phyloP scores from a whole-genome alignment of 495 filamentous ascomycete genomes.

The Penicillium goetzii region DNA sequence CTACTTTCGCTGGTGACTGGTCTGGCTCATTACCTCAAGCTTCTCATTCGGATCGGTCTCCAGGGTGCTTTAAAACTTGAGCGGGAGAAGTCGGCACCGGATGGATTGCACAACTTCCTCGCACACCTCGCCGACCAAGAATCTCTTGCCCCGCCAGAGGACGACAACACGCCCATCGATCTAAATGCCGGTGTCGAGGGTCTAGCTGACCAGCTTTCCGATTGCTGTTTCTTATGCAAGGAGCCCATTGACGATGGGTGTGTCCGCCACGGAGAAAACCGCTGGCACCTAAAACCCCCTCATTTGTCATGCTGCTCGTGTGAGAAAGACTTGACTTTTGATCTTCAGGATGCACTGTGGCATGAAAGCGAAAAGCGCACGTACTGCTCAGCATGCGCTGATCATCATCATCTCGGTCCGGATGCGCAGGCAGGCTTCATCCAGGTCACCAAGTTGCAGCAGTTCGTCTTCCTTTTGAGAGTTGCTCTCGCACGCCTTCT shows the following conservation, averaged over 20 bases:
- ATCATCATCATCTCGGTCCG: conserved; percentile 44
- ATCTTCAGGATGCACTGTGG: conserved; percentile 67
- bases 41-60: conserved; percentile 94
- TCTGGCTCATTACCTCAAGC: conserved; percentile 96
- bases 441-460: conserved; percentile 78
- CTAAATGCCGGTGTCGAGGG: conserved; percentile 71
- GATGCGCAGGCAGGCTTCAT: conserved; percentile 60
- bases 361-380: conserved; percentile 64
- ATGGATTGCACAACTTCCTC: conserved; percentile 80
- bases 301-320: conserved; percentile 81
- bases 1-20: conserved; percentile 93
- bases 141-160: conserved; percentile 57
- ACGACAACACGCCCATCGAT: conserved; percentile 72
- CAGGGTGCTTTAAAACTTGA: conserved; percentile 93
- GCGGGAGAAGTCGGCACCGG: conserved; percentile 71
- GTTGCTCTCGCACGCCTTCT: conserved; percentile 91
- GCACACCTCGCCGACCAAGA: conserved; percentile 78
- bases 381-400: conserved; percentile 71
- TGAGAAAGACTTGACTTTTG: conserved; percentile 67
- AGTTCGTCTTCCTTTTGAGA: conserved; percentile 89
- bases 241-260: conserved; percentile 95
- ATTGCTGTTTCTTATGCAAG: conserved; percentile 78
- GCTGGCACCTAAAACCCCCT: conserved; percentile 73
- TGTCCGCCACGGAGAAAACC: conserved; percentile 65
- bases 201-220: conserved; percentile 77